Conservation (phyloP, 768 basidiomycete species). For the Suillus weaverae region DNA sequence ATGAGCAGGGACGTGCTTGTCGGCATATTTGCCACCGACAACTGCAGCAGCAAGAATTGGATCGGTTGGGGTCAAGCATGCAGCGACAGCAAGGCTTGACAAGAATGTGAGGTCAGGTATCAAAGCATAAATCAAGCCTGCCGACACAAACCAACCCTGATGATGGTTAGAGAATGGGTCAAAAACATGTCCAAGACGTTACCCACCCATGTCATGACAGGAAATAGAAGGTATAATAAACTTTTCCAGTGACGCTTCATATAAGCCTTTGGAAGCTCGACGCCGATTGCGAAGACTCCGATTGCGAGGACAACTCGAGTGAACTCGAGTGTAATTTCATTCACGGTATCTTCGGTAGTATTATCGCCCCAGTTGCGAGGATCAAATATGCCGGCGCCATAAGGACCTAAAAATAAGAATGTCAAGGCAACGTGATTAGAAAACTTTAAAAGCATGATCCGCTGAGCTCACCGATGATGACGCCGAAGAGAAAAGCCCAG, state of each 20-base stretch:
- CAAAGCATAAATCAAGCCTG: slow-evolving; percentile 86
- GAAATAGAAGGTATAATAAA: slow-evolving; percentile 77
- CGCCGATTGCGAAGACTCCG: slow-evolving; percentile 97
- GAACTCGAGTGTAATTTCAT: slow-evolving; percentile 84
- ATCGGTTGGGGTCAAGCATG: slow-evolving; percentile 88
- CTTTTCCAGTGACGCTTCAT: slow-evolving; percentile 93
- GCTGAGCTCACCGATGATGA: slow-evolving; percentile 69
- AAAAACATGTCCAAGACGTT: slow-evolving; percentile 7
- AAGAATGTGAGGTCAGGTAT: slow-evolving; percentile 90
- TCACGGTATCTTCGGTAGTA: slow-evolving; percentile 44
- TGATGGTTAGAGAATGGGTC: slow-evolving; percentile 8
- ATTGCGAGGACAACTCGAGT: slow-evolving; percentile 93
- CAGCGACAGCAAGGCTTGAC: slow-evolving; percentile 85
- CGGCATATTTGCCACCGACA: slow-evolving; percentile 94
- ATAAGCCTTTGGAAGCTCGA: slow-evolving; percentile 95
- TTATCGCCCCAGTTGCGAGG: slow-evolving; percentile 72
- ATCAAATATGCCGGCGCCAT: slow-evolving; percentile 78
- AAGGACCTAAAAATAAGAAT: slow-evolving; percentile 57
- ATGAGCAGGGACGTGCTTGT: slow-evolving; percentile 93
- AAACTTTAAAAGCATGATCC: slow-evolving; percentile 3
- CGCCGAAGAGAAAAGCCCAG: slow-evolving; percentile 91
- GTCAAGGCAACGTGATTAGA: slow-evolving; percentile 10
- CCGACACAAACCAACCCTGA: slow-evolving; percentile 94
- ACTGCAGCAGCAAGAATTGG: slow-evolving; percentile 46
- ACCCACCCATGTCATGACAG: slow-evolving; percentile 84